Conservation (phyloP, 2,329 filamentous ascomycete species). For the Penicillium thymicola region DNA sequence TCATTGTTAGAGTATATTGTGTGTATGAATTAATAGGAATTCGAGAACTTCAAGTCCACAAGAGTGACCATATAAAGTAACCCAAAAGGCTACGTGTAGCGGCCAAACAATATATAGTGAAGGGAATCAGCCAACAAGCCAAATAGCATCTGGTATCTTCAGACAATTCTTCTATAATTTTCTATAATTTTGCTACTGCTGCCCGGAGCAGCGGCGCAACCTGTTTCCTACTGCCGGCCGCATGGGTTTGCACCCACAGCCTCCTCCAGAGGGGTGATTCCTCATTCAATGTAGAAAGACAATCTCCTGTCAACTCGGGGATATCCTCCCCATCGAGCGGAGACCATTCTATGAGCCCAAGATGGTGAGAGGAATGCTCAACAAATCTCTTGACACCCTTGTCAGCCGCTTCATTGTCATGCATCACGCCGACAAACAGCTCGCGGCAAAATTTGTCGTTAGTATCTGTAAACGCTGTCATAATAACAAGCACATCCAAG, state of each 20-base stretch:
- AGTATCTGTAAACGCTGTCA: conserved; percentile 54
- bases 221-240: conserved; percentile 60
- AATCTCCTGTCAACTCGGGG: conserved; percentile 13
- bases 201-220: conserved; percentile 59
- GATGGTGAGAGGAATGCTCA: conserved; percentile 41
- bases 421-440: conserved; percentile 50
- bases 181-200: conserved; percentile 34
- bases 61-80: background rate
- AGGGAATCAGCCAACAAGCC: background rate
- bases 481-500: conserved; percentile 55
- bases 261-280: conserved; percentile 40
- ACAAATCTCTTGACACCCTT: conserved; percentile 47
- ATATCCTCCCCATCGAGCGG: conserved; percentile 25
- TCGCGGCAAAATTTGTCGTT: conserved; percentile 50
- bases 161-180: background rate
- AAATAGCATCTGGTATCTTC: background rate
- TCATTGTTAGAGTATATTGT: conserved; percentile 13
- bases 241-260: conserved; percentile 56
- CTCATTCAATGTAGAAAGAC: conserved; percentile 13
- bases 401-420: conserved; percentile 28
- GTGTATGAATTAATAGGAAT: conserved; percentile 6
- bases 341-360: conserved; percentile 41
- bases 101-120: too few species aligned
- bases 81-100: too few species aligned
- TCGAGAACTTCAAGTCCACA: background rate